Conservation (phyloP, 768 basidiomycete species). For the Mycena leptocephala region DNA sequence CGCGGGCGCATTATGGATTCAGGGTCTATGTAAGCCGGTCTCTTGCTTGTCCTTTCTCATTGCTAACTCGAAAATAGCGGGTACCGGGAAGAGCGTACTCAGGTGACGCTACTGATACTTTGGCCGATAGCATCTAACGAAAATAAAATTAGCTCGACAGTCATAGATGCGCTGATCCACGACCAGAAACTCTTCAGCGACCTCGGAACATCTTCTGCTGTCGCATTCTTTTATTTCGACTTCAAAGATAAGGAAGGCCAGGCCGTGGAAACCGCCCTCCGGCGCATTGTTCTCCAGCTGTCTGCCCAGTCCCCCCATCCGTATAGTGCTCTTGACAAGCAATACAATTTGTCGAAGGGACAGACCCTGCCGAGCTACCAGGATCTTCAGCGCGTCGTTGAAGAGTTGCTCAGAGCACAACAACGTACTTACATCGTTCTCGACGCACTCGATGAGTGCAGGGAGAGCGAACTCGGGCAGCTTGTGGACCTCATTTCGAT, state of each 20-base stretch:
- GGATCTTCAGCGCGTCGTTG: neutral
- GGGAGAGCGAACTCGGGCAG: neutral
- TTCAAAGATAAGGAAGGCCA: neutral
- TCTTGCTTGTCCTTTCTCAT: too few species aligned
- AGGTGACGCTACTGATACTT: neutral
- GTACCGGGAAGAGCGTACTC: conserved; percentile 18
- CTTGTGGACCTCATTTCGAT: neutral
- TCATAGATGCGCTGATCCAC: neutral
- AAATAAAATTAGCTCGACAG: neutral
- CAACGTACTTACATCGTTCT: conserved; percentile 15
- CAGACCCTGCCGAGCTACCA: conserved; percentile 1
- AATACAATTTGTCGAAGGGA: neutral
- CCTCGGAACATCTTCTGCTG: neutral
- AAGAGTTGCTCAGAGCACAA: neutral
- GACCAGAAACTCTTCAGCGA: conserved; percentile 2
- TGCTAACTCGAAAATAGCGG: too few species aligned
- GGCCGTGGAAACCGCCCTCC: neutral
- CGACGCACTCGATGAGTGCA: conserved; percentile 25
- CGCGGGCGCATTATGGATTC: too few species aligned
- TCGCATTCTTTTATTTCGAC: conserved; percentile 23
- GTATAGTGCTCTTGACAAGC: neutral
- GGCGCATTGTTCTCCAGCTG: conserved; percentile 11
- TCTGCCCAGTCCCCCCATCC: conserved; percentile 7
- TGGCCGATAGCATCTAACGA: neutral
- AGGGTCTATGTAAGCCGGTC: too few species aligned